Conservation (phyloP, 108 stramenopile species). For the Cyclotella cryptica region DNA sequence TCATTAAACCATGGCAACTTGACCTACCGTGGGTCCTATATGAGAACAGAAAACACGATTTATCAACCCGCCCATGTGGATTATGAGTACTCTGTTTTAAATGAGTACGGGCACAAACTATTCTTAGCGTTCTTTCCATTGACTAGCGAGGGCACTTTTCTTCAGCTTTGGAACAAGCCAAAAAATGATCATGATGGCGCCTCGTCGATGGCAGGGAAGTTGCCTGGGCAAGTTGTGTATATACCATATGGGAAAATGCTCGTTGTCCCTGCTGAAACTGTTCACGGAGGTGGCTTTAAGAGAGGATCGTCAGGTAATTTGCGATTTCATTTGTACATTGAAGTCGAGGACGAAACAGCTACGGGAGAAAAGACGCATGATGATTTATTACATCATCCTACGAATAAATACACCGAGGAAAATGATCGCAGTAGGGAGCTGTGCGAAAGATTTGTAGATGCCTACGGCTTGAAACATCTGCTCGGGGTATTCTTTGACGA, state of each 20-base stretch:
- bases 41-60: conserved; percentile 59
- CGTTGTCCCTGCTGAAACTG: conserved; percentile 59
- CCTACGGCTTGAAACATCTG: conserved; percentile 36
- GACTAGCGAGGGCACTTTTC: conserved; percentile 64
- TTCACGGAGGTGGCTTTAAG: conserved; percentile 79
- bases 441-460: conserved; percentile 47
- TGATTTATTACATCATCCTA: conserved; percentile 34
- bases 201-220: background rate
- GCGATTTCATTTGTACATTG: conserved; percentile 69
- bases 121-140: conserved; percentile 69
- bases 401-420: conserved; percentile 50
- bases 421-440: conserved; percentile 38
- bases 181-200: background rate
- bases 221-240: conserved; percentile 54
- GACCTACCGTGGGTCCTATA: conserved; percentile 58
- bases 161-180: conserved; percentile 62
- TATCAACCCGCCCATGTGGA: conserved; percentile 83
- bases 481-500: conserved; percentile 38
- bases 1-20: conserved; percentile 25
- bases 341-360: conserved; percentile 18
- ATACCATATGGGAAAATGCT: conserved; percentile 71
- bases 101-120: conserved; percentile 38
- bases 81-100: conserved; percentile 61
- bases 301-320: conserved; percentile 58
- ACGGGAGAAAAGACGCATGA: background rate